Percentiles rank a stretch among this genome's conserved stretches.
Evolutionary conservation across 305 asterid genomes (phyloP).

Genomic region (Fraxinus dipetala): DNA sequence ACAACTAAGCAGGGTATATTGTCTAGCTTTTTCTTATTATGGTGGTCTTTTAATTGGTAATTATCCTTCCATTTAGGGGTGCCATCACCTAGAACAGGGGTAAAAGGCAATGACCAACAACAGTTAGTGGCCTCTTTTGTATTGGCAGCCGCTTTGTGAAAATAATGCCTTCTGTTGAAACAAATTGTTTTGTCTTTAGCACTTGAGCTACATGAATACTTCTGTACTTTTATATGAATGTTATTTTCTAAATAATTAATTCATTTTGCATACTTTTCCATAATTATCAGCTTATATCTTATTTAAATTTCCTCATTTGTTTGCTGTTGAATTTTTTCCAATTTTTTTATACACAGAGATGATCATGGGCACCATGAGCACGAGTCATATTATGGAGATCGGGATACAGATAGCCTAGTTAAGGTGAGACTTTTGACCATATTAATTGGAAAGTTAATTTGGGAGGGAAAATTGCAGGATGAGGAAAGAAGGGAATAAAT

Average conservation of each 20-base stretch:
- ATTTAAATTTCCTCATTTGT: background rate
- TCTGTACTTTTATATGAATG: background rate
- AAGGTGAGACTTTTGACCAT: slow-evolving; percentile 49
- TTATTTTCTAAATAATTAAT: background rate
- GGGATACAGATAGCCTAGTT: slow-evolving; percentile 82
- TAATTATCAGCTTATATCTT: background rate
- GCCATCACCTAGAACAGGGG: background rate
- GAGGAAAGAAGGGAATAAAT: slow-evolving; percentile 18
- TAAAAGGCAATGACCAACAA: background rate
- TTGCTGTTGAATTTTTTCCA: background rate
- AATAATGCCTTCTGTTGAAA: background rate
- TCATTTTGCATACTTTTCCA: background rate
- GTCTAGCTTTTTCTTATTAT: background rate
- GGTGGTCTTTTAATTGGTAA: background rate
- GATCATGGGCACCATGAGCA: slow-evolving; percentile 91
- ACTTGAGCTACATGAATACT: background rate
- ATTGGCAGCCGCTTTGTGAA: background rate
- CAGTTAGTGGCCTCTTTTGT: background rate
- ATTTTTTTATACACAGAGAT: slow-evolving; percentile 40
- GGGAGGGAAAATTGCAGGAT: slow-evolving; percentile 19
- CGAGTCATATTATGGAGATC: slow-evolving; percentile 96
- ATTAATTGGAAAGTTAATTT: slow-evolving; percentile 14
- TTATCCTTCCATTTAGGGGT: background rate
- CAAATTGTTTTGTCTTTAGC: background rate
- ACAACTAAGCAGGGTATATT: background rate